These are phyloP conservation scores for Pyricularia grisea DNA, from an alignment of 2,329 filamentous ascomycete species.

Conservation along the genomic window DNA sequence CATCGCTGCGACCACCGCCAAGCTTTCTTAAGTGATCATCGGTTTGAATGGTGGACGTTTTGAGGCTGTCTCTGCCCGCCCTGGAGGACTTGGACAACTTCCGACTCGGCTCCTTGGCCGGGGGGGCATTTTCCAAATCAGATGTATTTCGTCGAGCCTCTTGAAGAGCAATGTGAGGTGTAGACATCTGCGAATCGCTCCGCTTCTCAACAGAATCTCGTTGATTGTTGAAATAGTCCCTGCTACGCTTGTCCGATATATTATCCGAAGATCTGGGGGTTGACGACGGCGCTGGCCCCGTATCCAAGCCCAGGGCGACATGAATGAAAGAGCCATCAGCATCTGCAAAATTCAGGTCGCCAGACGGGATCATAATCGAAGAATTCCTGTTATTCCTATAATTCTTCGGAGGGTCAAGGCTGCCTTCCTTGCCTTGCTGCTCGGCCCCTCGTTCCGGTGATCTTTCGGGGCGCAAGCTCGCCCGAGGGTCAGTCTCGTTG, in stretches of 20 bases:
- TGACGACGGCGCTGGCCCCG: slow-evolving; percentile 46
- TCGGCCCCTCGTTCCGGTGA: slow-evolving; percentile 44
- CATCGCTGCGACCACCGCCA: slow-evolving; percentile 37
- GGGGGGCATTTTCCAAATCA: slow-evolving; percentile 42
- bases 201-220: slow-evolving; percentile 31
- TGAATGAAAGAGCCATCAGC: slow-evolving; percentile 68
- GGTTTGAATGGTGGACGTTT: slow-evolving; percentile 16
- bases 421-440: slow-evolving; percentile 35
- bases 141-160: slow-evolving; percentile 51
- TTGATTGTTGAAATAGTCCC: slow-evolving; percentile 49
- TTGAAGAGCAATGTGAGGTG: slow-evolving; percentile 88
- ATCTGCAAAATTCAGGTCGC: slow-evolving; percentile 34
- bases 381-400: slow-evolving; percentile 76
- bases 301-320: slow-evolving; percentile 63
- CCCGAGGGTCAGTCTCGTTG: slow-evolving; percentile 46
- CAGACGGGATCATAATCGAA: slow-evolving; percentile 38
- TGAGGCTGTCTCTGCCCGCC: slow-evolving; percentile 22
- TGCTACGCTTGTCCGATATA: slow-evolving; percentile 36
- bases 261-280: slow-evolving; percentile 30
- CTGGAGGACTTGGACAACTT: slow-evolving; percentile 37
- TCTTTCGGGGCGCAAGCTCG: slow-evolving; percentile 39
- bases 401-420: slow-evolving; percentile 60
- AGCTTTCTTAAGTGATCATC: slow-evolving; percentile 28
- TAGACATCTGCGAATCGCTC: slow-evolving; percentile 44
- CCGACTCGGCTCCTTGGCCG: slow-evolving; percentile 35